These are phyloP conservation scores for Amorphotheca resinae DNA, from an alignment of 495 filamentous ascomycete genomes.

Conservation along the genomic window DNA sequence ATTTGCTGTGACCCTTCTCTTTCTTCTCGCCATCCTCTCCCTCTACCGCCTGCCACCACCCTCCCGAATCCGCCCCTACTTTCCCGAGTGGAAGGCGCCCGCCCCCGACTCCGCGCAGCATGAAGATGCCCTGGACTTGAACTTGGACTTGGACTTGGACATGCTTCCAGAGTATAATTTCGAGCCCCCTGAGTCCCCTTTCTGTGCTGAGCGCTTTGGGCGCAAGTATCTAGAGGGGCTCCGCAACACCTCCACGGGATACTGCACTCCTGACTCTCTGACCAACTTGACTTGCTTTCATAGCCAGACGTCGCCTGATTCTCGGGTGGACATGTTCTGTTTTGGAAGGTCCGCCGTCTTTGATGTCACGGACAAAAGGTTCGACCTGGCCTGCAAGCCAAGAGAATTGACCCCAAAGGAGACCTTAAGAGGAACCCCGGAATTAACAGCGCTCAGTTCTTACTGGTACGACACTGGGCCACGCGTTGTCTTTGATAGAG, in stretches of 20 bases:
- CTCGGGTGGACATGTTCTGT: neutral
- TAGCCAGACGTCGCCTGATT: neutral
- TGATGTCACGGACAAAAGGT: neutral
- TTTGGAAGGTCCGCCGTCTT: neutral
- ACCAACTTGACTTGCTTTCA: neutral
- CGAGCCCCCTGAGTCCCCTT: neutral
- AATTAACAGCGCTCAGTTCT: neutral
- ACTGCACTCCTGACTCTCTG: neutral
- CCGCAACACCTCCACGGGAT: neutral
- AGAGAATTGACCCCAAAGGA: neutral
- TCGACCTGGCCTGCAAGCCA: neutral
- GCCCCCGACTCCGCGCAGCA: no score
- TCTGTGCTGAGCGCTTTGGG: neutral
- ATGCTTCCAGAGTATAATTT: neutral
- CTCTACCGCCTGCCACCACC: no score
- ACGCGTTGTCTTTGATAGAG: neutral
- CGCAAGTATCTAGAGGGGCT: neutral
- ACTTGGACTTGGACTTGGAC: no score
- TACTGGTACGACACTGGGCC: slow-evolving; percentile 2
- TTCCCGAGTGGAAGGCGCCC: no score
- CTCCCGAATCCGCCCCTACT: no score
- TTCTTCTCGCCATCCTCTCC: no score
- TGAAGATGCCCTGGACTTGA: no score
- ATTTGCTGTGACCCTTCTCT: no score
- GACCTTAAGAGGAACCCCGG: no score